Conservation (phyloP, 2,329 filamentous ascomycete species). For the Westerdykella ornata region DNA sequence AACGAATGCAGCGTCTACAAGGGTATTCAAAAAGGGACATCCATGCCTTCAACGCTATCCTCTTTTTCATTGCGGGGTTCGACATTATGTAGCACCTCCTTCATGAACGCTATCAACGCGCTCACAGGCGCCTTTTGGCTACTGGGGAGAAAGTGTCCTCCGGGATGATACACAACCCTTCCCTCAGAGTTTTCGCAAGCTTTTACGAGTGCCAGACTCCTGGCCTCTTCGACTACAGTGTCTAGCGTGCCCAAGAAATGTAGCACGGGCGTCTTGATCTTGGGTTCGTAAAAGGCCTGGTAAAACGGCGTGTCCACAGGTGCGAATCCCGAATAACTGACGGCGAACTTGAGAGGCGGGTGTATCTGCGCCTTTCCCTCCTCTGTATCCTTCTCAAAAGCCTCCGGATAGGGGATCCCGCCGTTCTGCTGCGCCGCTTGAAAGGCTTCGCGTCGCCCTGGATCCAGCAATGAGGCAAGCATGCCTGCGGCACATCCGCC, state of each 20-base stretch:
- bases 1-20: neutral
- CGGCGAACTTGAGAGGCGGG: conserved; percentile 60
- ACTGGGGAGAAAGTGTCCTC: conserved; percentile 80
- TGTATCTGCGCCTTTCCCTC: conserved; percentile 40
- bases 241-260: conserved; percentile 81
- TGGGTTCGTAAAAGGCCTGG: conserved; percentile 64
- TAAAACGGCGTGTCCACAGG: conserved; percentile 56
- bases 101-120: conserved; percentile 67
- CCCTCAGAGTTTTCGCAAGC: conserved; percentile 50
- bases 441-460: conserved; percentile 45
- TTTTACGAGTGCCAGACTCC: conserved; percentile 62
- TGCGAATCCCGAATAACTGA: conserved; percentile 72
- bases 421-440: conserved; percentile 32
- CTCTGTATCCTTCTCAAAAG: conserved; percentile 37
- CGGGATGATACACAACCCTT: conserved; percentile 66
- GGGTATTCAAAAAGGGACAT: conserved; percentile 53
- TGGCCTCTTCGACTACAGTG: conserved; percentile 74
- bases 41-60: conserved; percentile 61
- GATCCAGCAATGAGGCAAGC: conserved; percentile 65
- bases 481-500: conserved; percentile 58
- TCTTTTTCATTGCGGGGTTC: conserved; percentile 40
- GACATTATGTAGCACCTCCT: conserved; percentile 43
- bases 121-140: conserved; percentile 72
- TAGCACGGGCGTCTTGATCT: conserved; percentile 67
- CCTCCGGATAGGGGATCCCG: conserved; percentile 48